Conservation (phyloP, 2,329 filamentous ascomycete genomes). For the Colletotrichum chlorophyti region DNA sequence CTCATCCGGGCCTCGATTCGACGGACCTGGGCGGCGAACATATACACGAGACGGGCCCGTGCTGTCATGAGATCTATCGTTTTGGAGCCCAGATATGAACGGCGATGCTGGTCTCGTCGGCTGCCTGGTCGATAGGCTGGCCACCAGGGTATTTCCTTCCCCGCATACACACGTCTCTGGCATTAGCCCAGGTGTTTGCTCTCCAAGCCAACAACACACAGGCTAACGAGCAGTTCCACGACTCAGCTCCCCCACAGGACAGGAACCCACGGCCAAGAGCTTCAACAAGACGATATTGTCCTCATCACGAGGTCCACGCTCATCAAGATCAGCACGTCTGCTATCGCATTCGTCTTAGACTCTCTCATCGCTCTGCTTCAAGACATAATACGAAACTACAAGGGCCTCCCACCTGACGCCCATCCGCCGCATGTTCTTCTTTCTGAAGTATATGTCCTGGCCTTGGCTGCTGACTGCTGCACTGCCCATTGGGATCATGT, state of each 20-base stretch:
- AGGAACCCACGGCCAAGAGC: conserved; percentile 61
- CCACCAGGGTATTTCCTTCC: conserved; percentile 58
- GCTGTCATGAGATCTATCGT: conserved; percentile 22
- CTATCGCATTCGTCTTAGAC: conserved; percentile 61
- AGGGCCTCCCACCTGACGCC: conserved; percentile 45
- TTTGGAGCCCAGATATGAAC: conserved; percentile 51
- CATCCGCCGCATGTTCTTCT: conserved; percentile 67
- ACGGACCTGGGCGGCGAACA: background rate
- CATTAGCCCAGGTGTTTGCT: conserved; percentile 25
- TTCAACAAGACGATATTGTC: conserved; percentile 67
- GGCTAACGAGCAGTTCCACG: too few relatives aligned
- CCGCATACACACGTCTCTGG: background rate
- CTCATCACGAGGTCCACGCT: conserved; percentile 67
- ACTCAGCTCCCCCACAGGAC: conserved; percentile 68
- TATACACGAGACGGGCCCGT: background rate
- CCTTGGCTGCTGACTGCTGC: conserved; percentile 70
- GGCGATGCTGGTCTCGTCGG: conserved; percentile 65
- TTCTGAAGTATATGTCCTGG: conserved; percentile 70
- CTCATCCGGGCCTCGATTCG: background rate
- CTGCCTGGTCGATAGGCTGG: conserved; percentile 68
- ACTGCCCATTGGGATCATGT: conserved; percentile 63
- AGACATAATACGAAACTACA: conserved; percentile 63
- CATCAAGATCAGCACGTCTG: conserved; percentile 63
- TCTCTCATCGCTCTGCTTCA: conserved; percentile 64
- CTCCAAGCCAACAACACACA: too few relatives aligned